Evolutionary conservation across 129 eudicot species (phyloP).

Genomic region (Helichrysum umbraculigerum): DNA sequence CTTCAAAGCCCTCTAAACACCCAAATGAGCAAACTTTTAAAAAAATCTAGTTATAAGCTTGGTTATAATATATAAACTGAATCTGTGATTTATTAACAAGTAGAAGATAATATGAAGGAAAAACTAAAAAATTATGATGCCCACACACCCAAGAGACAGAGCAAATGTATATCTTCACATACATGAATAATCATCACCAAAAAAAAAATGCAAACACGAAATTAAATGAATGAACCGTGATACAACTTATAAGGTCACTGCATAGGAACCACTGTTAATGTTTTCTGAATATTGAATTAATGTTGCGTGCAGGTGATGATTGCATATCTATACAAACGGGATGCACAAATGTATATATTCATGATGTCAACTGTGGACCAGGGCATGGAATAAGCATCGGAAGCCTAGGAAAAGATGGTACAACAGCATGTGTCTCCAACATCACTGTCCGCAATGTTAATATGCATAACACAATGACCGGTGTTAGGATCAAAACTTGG

Average conservation of each 20-base stretch:
- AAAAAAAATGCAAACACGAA: conserved; percentile 12
- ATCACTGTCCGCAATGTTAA: conserved; percentile 69
- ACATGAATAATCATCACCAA: conserved; percentile 3
- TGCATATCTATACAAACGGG: conserved; percentile 98
- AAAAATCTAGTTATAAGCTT: neutral
- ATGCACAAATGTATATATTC: conserved; percentile 78
- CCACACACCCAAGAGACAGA: conserved; percentile 26
- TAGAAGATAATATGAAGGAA: neutral
- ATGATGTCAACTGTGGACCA: conserved; percentile 88
- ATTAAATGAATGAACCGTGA: conserved; percentile 2
- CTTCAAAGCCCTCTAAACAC: conserved; percentile 8
- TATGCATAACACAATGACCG: conserved; percentile 86
- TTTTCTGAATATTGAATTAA: neutral
- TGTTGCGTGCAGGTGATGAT: conserved; percentile 72
- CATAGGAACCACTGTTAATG: neutral
- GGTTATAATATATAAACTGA: neutral
- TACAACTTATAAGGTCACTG: conserved; percentile 5
- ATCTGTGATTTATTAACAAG: neutral
- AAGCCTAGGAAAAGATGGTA: conserved; percentile 73
- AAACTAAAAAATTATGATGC: conserved; percentile 6
- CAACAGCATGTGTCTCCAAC: conserved; percentile 93
- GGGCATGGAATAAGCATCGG: conserved; percentile 99
- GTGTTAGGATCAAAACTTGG: conserved; percentile 95
- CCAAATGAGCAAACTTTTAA: neutral
- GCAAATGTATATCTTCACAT: neutral